Evolutionary conservation across 495 filamentous ascomycete genomes (phyloP).

Genomic region (Stereocaulon alpinum): DNA sequence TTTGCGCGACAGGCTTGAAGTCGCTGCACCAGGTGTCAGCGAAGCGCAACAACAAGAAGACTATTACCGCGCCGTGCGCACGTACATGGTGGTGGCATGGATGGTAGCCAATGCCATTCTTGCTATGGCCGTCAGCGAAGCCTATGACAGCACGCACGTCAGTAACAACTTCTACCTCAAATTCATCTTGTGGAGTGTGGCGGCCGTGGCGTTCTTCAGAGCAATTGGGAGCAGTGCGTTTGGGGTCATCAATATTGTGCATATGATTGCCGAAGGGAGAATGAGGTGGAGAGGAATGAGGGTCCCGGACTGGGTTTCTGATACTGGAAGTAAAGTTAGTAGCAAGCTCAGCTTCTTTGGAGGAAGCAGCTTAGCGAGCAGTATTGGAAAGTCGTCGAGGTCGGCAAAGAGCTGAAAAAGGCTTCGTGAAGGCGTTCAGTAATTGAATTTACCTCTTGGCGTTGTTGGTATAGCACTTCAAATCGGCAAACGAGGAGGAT

Average conservation of each 20-base stretch:
- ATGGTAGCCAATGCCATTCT: slow-evolving; percentile 86
- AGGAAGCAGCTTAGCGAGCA: slow-evolving; percentile 23
- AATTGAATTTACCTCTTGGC: background rate
- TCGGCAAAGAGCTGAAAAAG: background rate
- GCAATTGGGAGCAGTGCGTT: slow-evolving; percentile 74
- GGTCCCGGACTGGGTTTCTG: slow-evolving; percentile 28
- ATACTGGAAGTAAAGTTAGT: slow-evolving; percentile 25
- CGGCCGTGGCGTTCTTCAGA: slow-evolving; percentile 71
- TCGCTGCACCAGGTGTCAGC: slow-evolving; percentile 45
- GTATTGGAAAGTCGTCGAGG: slow-evolving; percentile 24
- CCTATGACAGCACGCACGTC: slow-evolving; percentile 59
- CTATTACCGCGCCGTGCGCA: slow-evolving; percentile 95
- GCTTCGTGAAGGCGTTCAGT: background rate
- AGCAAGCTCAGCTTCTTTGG: slow-evolving; percentile 24
- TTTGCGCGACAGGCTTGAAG: slow-evolving; percentile 84
- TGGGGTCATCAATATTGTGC: slow-evolving; percentile 68
- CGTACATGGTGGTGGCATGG: slow-evolving; percentile 98
- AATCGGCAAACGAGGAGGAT: background rate
- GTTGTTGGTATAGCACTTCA: background rate
- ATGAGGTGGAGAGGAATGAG: slow-evolving; percentile 44
- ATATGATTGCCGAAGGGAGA: slow-evolving; percentile 76
- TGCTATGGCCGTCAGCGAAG: slow-evolving; percentile 87
- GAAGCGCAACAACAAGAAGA: slow-evolving; percentile 90
- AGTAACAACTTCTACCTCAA: slow-evolving; percentile 80
- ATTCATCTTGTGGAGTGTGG: slow-evolving; percentile 90